Evolutionary conservation across 2,329 filamentous ascomycete species (phyloP), one percentile per base, ranked within the genome.

Genomic region (Aspergillus brunneoviolaceus): DNA sequence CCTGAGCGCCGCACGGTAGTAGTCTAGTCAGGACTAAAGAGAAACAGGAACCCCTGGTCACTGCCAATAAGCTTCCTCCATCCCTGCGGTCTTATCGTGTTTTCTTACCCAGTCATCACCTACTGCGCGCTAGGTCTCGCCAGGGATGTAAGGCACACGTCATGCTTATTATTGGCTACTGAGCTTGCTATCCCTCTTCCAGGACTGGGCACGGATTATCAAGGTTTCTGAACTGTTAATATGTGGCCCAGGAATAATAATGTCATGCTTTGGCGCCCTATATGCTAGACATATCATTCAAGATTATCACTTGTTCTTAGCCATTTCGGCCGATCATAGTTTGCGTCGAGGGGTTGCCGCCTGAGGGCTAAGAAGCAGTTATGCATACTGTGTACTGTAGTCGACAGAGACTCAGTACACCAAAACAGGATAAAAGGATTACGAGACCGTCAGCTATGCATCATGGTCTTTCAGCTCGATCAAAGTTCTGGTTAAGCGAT

Each of bases 161-260:
- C 53, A 55, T 29, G 39, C 53, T 31, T 55, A 47, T 47, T 31
- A 55, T 55, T 55, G 53, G 53, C 25, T 47, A 31, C 42, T 47
- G 29, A 45, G 42, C 19, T 48, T 31, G 27, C 45, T 33, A 55
- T 47, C 27, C 21, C 39, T 42, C 53, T 33, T 55, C 21, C 42
- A 33, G 25, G 16, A 23, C 33, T 42, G 51, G 33, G 35, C 51
- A 23, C 7, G 33, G 23, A 25, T 42, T 39, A 53, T n/a, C 21
- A 29, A 50, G 23, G 49, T 50, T 25, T 50, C 29, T 50, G 7
- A 16, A 25, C 21, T 31, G 49, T 35, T 12, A 5, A 16, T 29
- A 50, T 16, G 49, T 50, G 25, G 23, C 49, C 25, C 25, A 50
- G 25, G 7, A 14, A 25, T 42, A 2, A 42, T 45, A 14, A 42